These are phyloP conservation scores for Phyllosticta capitalensis DNA, from an alignment of 2,329 filamentous ascomycete genomes.

Conservation along the genomic window DNA sequence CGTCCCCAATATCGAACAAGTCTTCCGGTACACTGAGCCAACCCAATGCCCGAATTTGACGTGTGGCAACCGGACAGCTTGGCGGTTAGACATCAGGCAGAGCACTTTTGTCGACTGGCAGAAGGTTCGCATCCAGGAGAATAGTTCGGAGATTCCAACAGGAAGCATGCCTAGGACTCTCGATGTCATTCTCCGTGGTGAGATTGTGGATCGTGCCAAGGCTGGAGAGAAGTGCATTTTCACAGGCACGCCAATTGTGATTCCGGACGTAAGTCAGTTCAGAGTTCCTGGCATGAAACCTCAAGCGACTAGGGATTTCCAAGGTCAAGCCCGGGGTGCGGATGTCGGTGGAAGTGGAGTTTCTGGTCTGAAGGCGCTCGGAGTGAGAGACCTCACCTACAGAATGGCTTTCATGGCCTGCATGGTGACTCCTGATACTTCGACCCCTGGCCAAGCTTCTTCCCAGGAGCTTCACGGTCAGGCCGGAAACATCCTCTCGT, in stretches of 20 bases:
- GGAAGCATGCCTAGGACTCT: conserved; percentile 98
- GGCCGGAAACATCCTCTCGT: conserved; percentile 74
- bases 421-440: conserved; percentile 87
- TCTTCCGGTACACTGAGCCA: conserved; percentile 93
- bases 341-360: conserved; percentile 81
- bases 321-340: conserved; percentile 59
- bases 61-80: conserved; percentile 84
- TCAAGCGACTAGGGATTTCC: conserved; percentile 75
- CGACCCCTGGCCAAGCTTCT: conserved; percentile 64
- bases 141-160: conserved; percentile 94
- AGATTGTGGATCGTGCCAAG: conserved; percentile 95
- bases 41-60: conserved; percentile 84
- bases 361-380: conserved; percentile 79
- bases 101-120: conserved; percentile 99
- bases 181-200: conserved; percentile 90
- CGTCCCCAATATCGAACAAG: conserved; percentile 88
- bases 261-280: conserved; percentile 92
- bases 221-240: conserved; percentile 98
- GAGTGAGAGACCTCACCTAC: conserved; percentile 91
- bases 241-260: conserved; percentile 89
- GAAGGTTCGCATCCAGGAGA: conserved; percentile 95
- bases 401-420: conserved; percentile 92
- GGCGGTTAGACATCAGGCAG: conserved; percentile 92
- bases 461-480: conserved; percentile 61
- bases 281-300: conserved; percentile 77